A percentile compares a stretch with the other conserved stretches of the same genome.
Evolutionary conservation across 371 early-diverging fungal genomes (phyloP).

Genomic region (Dichotomocladium elegans): DNA sequence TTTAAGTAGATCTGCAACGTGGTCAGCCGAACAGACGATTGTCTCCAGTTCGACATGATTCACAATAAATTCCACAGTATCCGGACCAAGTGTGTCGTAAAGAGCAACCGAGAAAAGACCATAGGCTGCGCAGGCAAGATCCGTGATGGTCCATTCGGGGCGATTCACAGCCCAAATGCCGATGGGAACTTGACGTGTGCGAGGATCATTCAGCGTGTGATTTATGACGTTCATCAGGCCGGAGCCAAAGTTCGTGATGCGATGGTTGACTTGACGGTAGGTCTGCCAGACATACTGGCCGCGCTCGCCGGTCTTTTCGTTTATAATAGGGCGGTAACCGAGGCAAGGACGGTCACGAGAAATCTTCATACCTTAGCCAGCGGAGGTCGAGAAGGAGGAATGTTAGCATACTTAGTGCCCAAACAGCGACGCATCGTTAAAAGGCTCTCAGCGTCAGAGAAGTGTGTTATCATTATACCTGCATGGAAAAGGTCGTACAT

Average conservation of each 20-base stretch:
- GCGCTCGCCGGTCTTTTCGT: slow-evolving; percentile 42
- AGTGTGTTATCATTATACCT: slow-evolving; percentile 29
- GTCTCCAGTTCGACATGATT: slow-evolving; percentile 65
- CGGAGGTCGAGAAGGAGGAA: too few relatives aligned
- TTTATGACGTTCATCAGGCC: slow-evolving; percentile 45
- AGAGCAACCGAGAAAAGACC: slow-evolving; percentile 75
- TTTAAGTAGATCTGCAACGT: slow-evolving; percentile 54
- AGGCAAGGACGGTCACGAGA: slow-evolving; percentile 36
- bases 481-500: slow-evolving; percentile 35
- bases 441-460: neutral
- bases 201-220: slow-evolving; percentile 19
- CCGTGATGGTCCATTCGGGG: slow-evolving; percentile 86
- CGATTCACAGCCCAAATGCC: slow-evolving; percentile 80
- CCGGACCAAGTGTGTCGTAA: slow-evolving; percentile 90
- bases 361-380: slow-evolving; percentile 15
- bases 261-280: slow-evolving; percentile 56
- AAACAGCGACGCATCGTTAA: too few relatives aligned
- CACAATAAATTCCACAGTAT: slow-evolving; percentile 59
- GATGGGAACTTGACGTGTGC: slow-evolving; percentile 31
- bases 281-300: slow-evolving; percentile 77
- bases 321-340: slow-evolving; percentile 45
- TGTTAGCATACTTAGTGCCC: too few relatives aligned
- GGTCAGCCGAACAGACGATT: slow-evolving; percentile 67
- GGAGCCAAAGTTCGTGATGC: slow-evolving; percentile 63
- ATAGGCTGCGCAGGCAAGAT: slow-evolving; percentile 50